Conservation (phyloP, 164 flowering plant genomes). For the Cinnamomum micranthum region DNA sequence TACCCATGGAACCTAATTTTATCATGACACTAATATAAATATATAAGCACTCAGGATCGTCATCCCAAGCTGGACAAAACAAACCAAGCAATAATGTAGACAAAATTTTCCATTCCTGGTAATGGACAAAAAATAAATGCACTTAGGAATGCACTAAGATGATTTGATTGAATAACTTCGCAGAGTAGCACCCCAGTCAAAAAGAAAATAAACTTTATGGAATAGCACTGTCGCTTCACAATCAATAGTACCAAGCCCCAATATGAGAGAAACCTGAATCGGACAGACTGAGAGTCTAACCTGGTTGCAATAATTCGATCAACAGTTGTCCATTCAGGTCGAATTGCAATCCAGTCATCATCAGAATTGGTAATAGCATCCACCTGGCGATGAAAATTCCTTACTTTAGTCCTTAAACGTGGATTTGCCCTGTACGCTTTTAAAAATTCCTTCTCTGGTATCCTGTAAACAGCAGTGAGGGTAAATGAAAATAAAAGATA, state of each 20-base stretch:
- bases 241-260: neutral
- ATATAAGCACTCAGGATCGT: too few species aligned
- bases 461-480: constrained; percentile 43
- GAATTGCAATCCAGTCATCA: constrained; percentile 83
- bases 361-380: constrained; percentile 51
- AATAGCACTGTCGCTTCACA: neutral
- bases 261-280: neutral
- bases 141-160: too few species aligned
- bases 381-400: constrained; percentile 79
- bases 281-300: constrained; percentile 24
- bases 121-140: too few species aligned
- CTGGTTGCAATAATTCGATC: constrained; percentile 93
- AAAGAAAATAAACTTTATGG: neutral
- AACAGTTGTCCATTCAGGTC: constrained; percentile 97
- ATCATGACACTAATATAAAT: too few species aligned
- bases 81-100: too few species aligned
- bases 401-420: constrained; percentile 76
- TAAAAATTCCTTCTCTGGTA: constrained; percentile 82
- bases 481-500: neutral
- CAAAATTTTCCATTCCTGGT: too few species aligned
- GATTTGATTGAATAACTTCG: too few species aligned
- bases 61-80: too few species aligned
- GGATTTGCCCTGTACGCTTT: constrained; percentile 87
- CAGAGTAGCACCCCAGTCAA: too few species aligned
- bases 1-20: too few species aligned